A percentile compares a stretch with the other conserved stretches of the same genome.
phyloP scores from a whole-genome alignment of 495 filamentous ascomycete genomes.

The Penicillium taxi region DNA sequence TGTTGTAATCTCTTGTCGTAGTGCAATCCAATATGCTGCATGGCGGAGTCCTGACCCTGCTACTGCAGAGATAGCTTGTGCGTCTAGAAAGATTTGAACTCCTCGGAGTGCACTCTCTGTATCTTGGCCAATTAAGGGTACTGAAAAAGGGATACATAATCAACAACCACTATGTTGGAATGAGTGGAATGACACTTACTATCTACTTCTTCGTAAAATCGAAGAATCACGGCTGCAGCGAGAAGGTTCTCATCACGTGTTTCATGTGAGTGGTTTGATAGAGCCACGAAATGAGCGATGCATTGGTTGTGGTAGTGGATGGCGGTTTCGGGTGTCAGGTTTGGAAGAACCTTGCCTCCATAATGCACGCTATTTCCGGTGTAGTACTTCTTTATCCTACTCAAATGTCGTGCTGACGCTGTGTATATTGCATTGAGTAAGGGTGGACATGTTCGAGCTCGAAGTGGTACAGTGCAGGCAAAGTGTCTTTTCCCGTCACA shows the following conservation, averaged over 20 bases:
- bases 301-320: conserved; percentile 22
- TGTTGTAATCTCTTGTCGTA: conserved; percentile 32
- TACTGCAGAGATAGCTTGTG: conserved; percentile 8
- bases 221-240: conserved; percentile 19
- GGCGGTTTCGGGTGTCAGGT: conserved; percentile 15
- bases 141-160: background rate
- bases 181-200: conserved; percentile 7
- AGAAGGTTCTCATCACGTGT: conserved; percentile 20
- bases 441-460: conserved; percentile 23
- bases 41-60: conserved; percentile 19
- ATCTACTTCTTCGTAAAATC: conserved; percentile 28
- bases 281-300: conserved; percentile 13
- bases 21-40: conserved; percentile 28
- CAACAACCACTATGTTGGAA: background rate
- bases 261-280: conserved; percentile 10
- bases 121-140: conserved; percentile 9
- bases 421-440: conserved; percentile 28
- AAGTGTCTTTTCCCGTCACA: conserved; percentile 25
- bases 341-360: conserved; percentile 13
- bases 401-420: conserved; percentile 23
- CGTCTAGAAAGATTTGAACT: conserved; percentile 11
- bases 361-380: conserved; percentile 12
- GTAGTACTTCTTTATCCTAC: conserved; percentile 14
- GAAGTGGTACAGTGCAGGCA: conserved; percentile 21
- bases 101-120: conserved; percentile 10